Percentiles rank a stretch among this genome's conserved stretches.
Conservation (phyloP, 345 rosid species). For the Iberis pinnata region DNA sequence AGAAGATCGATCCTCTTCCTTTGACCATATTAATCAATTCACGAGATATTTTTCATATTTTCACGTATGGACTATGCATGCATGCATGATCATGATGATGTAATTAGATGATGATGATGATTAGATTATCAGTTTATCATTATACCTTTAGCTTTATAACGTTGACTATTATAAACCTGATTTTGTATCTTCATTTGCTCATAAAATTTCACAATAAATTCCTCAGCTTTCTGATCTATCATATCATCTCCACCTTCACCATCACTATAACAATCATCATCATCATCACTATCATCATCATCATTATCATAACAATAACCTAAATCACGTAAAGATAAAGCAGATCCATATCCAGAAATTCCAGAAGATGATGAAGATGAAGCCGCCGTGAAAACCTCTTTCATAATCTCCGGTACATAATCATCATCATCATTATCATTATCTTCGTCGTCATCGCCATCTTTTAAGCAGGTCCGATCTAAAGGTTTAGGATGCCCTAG, state of each 20-base stretch:
- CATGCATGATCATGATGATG: slow-evolving; percentile 14
- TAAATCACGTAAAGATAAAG: slow-evolving; percentile 32
- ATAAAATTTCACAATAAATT: slow-evolving; percentile 45
- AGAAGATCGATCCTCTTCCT: too few species aligned
- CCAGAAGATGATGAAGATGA: slow-evolving; percentile 17
- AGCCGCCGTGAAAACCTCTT: slow-evolving; percentile 31
- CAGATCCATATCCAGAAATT: slow-evolving; percentile 45
- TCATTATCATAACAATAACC: slow-evolving; percentile 17
- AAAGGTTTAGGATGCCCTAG: too few species aligned
- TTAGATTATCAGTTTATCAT: not conserved
- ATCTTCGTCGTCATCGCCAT: not conserved
- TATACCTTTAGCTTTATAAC: slow-evolving; percentile 23
- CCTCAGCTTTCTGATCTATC: slow-evolving; percentile 73
- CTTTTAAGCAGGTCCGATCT: too few species aligned
- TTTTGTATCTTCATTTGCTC: slow-evolving; percentile 50
- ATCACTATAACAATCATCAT: slow-evolving; percentile 14
- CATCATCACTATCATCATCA: slow-evolving; percentile 16
- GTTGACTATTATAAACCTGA: slow-evolving; percentile 16
- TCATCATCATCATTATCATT: not conserved
- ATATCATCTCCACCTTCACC: slow-evolving; percentile 44
- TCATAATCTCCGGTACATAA: slow-evolving; percentile 2
- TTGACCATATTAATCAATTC: slow-evolving; percentile 1
- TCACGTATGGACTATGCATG: not conserved
- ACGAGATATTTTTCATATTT: slow-evolving; percentile 2
- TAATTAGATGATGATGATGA: not conserved